Percentiles rank a stretch among this genome's conserved stretches.
Evolutionary conservation across 73 alveolate genomes (phyloP).

Genomic region (Tetrahymena malaccensis): DNA sequence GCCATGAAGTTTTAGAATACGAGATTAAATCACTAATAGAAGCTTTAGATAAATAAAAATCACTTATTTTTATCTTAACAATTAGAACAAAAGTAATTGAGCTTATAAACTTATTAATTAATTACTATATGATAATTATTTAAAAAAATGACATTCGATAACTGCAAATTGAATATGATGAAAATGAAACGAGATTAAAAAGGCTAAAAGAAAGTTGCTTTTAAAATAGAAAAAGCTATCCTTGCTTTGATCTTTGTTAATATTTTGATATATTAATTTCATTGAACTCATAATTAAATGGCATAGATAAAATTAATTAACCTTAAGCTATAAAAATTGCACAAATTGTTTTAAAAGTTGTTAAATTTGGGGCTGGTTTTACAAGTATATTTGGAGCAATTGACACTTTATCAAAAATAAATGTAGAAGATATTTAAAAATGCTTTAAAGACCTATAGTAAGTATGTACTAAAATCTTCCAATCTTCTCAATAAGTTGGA

Average conservation of each 20-base stretch:
- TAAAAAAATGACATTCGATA: background rate
- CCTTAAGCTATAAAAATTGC: background rate
- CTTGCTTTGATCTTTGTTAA: background rate
- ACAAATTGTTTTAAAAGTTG: background rate
- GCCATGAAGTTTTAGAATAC: no score
- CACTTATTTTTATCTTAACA: no score
- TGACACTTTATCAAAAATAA: background rate
- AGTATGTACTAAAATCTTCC: background rate
- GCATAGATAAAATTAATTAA: background rate
- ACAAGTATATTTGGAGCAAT: background rate
- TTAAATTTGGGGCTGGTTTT: background rate
- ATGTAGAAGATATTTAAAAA: background rate
- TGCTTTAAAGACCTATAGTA: background rate
- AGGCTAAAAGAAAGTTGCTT: background rate
- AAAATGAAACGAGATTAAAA: background rate
- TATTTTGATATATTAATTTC: no score
- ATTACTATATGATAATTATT: no score
- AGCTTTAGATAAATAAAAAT: background rate
- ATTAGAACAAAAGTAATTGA: background rate
- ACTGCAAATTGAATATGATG: background rate
- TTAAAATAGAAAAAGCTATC: background rate
- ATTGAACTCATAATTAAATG: background rate
- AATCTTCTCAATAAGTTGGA: background rate
- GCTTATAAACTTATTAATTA: no score
- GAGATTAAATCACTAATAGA: background rate